Base-by-base conservation (phyloP, 2,329 filamentous ascomycete genomes). In the Nemania sp. region DNA sequence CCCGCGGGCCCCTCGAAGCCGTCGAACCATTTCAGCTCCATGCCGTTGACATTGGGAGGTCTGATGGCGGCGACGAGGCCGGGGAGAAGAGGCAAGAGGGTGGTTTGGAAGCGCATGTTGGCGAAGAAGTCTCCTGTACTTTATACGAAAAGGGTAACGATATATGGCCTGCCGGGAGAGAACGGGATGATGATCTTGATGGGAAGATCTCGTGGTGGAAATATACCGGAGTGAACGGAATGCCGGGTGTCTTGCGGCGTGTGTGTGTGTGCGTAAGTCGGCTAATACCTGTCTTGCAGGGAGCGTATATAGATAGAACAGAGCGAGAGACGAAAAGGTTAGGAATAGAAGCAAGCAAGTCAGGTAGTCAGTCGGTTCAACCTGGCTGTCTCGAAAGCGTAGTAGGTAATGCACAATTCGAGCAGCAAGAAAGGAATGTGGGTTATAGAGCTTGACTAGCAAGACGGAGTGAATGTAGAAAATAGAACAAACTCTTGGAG, bases 81-180 rank as follows among this genome's bases (percentile, higher is more conserved):
- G 40, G 72, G 69, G 20, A 70, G 67, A 25, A 72, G 62, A 56
- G 64, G 56, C 40, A 72, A 61, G 21, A 73, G 54, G 15, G 67
- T 45, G 53, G 59, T 69, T 58, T 70, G 67, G 63, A 71, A 71
- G 37, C 67, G 67, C 72, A 74, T 74, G 45, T 66, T 67, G 63
- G 37, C 45, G 59, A n/a, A n/a, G n/a, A n/a, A 56, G 29, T 57
- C 46, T 66, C 12, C 57, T 13, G 20, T 48, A 54, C 37, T 54
- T n/a, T 61, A 54, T 57, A 50, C 55, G 54, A 61, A 52, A 63
- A 54, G 50, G 50, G 60, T 64, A 48, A 61, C 17, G 54, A 48
- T 51, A 42, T 56, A 42, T 56, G 47, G 45, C 58, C 13, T 34
- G 47, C 34, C 12, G 62, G 62, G 49, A 57, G 59, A 29, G n/a